Conservation (phyloP, 192 early-diverging fungal species). For the Geranomyces michiganensis region DNA sequence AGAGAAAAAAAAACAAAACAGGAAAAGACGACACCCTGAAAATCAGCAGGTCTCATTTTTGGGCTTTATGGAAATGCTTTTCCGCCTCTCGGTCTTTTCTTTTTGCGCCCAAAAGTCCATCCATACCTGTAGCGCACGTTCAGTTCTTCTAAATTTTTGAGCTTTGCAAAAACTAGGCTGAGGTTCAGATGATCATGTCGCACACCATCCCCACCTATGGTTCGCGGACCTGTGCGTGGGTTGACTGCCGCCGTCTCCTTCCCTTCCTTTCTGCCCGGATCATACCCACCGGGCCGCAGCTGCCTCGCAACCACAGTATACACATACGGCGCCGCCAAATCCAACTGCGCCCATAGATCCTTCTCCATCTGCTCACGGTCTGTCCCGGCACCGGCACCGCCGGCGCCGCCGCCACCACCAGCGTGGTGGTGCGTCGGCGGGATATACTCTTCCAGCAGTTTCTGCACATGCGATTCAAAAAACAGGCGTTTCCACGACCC, state of each 20-base stretch:
- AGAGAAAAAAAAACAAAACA: too few relatives aligned
- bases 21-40: too few relatives aligned
- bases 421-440: constrained; percentile 36
- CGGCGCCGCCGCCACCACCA: not conserved
- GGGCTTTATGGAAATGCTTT: too few relatives aligned
- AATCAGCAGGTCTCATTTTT: too few relatives aligned
- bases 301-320: constrained; percentile 39
- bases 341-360: constrained; percentile 36
- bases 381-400: too few relatives aligned
- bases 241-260: not conserved
- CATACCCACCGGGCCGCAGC: constrained; percentile 38
- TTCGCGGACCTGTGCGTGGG: not conserved
- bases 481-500: constrained; percentile 55
- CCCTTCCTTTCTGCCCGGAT: not conserved
- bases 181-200: constrained; percentile 54
- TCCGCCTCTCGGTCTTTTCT: too few relatives aligned
- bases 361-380: constrained; percentile 23
- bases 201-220: not conserved
- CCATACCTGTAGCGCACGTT: constrained; percentile 54
- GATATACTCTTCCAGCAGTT: constrained; percentile 42
- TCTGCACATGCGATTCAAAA: constrained; percentile 50
- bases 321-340: constrained; percentile 43
- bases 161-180: constrained; percentile 31
- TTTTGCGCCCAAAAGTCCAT: not conserved
- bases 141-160: constrained; percentile 41